phyloP scores from a whole-genome alignment of 75 land plant genomes.

The Cupressus sempervirens region DNA sequence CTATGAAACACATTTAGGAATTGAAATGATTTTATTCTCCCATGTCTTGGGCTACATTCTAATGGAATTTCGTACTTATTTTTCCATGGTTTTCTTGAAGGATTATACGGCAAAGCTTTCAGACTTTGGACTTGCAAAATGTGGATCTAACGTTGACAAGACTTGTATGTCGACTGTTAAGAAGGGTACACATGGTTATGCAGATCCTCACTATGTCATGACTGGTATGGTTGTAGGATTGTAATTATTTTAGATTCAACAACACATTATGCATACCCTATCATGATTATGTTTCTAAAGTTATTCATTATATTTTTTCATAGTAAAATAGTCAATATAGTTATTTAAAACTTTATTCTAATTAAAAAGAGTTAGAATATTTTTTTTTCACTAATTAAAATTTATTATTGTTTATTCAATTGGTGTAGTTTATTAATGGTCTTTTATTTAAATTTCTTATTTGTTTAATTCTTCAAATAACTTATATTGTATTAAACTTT shows the following conservation, averaged over 20 bases:
- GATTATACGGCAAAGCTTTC: slow-evolving; percentile 12
- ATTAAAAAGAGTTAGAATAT: too few relatives aligned
- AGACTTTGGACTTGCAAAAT: slow-evolving; percentile 19
- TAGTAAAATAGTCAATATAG: too few relatives aligned
- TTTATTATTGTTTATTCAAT: too few relatives aligned
- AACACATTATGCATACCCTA: not conserved
- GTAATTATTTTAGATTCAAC: not conserved
- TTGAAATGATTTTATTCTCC: not conserved
- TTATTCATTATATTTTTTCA: not conserved
- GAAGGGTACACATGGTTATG: slow-evolving; percentile 13
- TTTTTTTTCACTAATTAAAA: too few relatives aligned
- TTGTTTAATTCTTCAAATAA: not conserved
- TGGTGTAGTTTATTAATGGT: too few relatives aligned
- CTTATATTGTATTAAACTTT: not conserved
- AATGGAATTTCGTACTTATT: not conserved
- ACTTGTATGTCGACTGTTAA: slow-evolving; percentile 6
- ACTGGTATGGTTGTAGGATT: slow-evolving; percentile 7
- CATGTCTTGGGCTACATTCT: not conserved
- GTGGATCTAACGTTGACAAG: slow-evolving; percentile 2
- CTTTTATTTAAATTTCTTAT: not conserved
- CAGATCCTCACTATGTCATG: slow-evolving; percentile 9
- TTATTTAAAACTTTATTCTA: too few relatives aligned
- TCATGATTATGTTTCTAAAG: too few relatives aligned
- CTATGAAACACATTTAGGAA: not conserved
- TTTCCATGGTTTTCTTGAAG: not conserved